These are phyloP conservation scores for Lathyrus aphaca DNA, from an alignment of 306 rosid genomes.

Conservation along the genomic window DNA sequence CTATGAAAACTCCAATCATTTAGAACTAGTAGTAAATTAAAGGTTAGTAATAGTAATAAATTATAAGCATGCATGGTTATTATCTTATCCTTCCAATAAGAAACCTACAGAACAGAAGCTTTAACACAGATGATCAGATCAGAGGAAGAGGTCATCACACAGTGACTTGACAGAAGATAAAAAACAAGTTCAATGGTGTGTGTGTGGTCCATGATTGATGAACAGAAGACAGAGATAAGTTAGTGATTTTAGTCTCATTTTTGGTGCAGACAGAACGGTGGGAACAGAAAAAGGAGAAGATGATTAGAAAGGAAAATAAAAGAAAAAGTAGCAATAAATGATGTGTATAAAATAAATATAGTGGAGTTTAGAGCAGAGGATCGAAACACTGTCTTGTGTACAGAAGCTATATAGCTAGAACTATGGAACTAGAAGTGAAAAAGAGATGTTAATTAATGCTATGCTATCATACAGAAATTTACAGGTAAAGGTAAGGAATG, in stretches of 20 bases:
- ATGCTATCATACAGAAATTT: slow-evolving; percentile 37
- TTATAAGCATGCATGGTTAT: slow-evolving; percentile 6
- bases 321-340: slow-evolving; percentile 17
- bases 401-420: background rate
- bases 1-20: slow-evolving; percentile 7
- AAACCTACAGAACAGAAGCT: slow-evolving; percentile 28
- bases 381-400: slow-evolving; percentile 22
- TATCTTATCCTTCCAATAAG: slow-evolving; percentile 11
- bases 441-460: slow-evolving; percentile 42
- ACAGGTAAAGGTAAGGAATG: slow-evolving; percentile 43
- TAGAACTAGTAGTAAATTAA: background rate
- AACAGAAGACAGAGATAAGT: slow-evolving; percentile 25
- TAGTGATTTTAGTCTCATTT: slow-evolving; percentile 41
- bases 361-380: slow-evolving; percentile 37
- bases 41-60: background rate
- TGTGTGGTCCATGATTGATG: slow-evolving; percentile 37
- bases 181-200: background rate
- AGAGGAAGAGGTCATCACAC: slow-evolving; percentile 8
- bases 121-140: slow-evolving; percentile 4
- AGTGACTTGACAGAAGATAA: slow-evolving; percentile 30
- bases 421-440: slow-evolving; percentile 34
- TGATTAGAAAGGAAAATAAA: slow-evolving; percentile 51
- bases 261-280: slow-evolving; percentile 62
- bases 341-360: slow-evolving; percentile 19
- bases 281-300: slow-evolving; percentile 52